Evolutionary conservation across 1,284 basidiomycete genomes (phyloP), one percentile per base, ranked within the genome.

Genomic region (Cryptococcus sp.): DNA sequence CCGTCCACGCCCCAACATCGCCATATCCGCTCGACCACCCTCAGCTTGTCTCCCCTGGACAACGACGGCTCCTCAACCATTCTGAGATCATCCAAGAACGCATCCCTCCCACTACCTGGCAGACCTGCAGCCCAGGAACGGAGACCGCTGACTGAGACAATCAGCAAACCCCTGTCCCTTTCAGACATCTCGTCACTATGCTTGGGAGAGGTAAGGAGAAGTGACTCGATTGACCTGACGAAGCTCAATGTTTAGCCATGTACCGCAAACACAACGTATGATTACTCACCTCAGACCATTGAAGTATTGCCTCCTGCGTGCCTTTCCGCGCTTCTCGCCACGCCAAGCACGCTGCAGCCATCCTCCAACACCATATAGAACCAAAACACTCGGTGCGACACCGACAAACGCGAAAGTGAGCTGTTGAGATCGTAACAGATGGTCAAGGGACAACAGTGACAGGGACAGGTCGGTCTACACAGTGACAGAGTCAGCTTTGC

Each of bases 341-440:
- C 69, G 73, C 82, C 82, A 86, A 15, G 85, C 58, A 3, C 79
- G 71, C 3, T 80, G 72, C 11, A 87, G 41, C 74, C 84, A 86
- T 5, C 84, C 83, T 11, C 83, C 81, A 8, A 84, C 64, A 1
- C 87, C 81, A 67, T 94, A 94, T 3, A 94, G 83, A 45, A 98
- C 81, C 1, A 87, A 85, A 19, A 98, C 79, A 0, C 90, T 88
- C 1, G 94, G 94, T 0, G 95, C 94, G 15, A 99, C 89, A 64
- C 95, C 95, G 57, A 98, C 93, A 64, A 97, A 97, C 1, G 91
- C 95, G 69, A 99, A 98, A 1, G 96, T 96, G 34, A 99, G 82
- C 75, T 97, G 92, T 78, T 99, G 95, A 2, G 91, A 93, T 68
- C 89, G 91, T 62, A 99, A 86, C 51, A 99, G 82, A 72, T 89